phyloP scores from a whole-genome alignment of 805 yeast species.

The Candida gorgasii region DNA sequence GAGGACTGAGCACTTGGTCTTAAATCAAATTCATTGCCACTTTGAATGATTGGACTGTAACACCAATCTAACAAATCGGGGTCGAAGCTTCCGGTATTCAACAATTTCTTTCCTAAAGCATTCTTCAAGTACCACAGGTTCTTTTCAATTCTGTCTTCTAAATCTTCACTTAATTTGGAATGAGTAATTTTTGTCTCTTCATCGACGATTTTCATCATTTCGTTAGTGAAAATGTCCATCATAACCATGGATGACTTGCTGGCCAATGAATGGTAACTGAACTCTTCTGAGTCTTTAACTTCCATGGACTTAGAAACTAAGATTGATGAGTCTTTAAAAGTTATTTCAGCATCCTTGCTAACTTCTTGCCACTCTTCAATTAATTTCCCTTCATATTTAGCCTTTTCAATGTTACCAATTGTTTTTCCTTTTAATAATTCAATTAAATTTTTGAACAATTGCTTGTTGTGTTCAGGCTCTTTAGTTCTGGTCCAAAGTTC shows the following conservation, averaged over 20 bases:
- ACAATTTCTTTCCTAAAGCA: conserved; percentile 53
- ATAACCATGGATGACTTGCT: conserved; percentile 74
- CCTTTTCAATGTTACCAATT: conserved; percentile 71
- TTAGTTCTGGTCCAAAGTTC: conserved; percentile 76
- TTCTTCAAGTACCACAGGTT: conserved; percentile 66
- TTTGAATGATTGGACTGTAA: conserved; percentile 85
- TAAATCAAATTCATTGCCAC: conserved; percentile 83
- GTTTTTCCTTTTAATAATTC: conserved; percentile 44
- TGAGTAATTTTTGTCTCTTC: conserved; percentile 80
- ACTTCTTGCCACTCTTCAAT: conserved; percentile 74
- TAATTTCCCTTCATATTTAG: conserved; percentile 79
- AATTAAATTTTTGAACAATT: conserved; percentile 60
- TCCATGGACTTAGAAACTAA: conserved; percentile 60
- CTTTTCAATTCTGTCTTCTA: conserved; percentile 76
- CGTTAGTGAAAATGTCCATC: conserved; percentile 82
- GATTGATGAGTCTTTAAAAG: conserved; percentile 51
- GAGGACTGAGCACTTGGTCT: conserved; percentile 80
- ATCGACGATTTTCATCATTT: conserved; percentile 84
- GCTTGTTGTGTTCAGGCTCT: conserved; percentile 73
- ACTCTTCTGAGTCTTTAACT: conserved; percentile 77
- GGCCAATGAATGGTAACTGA: conserved; percentile 63
- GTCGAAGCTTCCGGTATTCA: conserved; percentile 61
- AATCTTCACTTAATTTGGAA: conserved; percentile 66
- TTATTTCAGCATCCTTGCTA: conserved; percentile 30
- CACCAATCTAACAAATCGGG: conserved; percentile 86